Evolutionary conservation across 768 basidiomycete genomes (phyloP), one percentile per base, ranked within the genome.

Genomic region (Suillus paluster): DNA sequence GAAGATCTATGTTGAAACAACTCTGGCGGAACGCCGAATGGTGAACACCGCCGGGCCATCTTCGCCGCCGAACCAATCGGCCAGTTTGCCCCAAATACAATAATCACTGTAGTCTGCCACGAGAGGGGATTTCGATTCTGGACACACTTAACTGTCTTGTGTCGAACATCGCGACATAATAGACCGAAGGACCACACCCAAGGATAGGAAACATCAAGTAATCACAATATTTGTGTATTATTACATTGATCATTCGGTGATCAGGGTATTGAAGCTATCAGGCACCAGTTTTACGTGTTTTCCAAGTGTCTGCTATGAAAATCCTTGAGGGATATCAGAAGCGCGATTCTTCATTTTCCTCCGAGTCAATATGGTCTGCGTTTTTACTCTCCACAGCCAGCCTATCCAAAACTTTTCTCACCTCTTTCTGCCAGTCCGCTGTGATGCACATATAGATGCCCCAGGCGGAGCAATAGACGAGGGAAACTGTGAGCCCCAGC

Each of bases 401-500:
- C 62, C 86, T 77, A 48, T 77, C 72, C 62, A 70, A 72, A 4
- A 42, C 41, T 9, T 25, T 49, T 17, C 2, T 19, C 9, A 11
- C 27, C 17, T 89, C 90, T 65, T 88, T 87, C 68, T 84, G 70
- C 92, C 92, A 94, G 71, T 94, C 81, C 5, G 90, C 84, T 23
- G 75, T 70, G 17, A 92, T 39, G 54, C 81, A 84, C 1, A 87
- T 67, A 69, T 77, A 80, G 2, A 85, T 80, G 3, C 89, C 88
- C 17, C 85, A 71, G 9, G 49, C 81, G 78, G 74, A 88, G 87
- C 14, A 86, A 73, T 55, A 94, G n/a, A 91, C 77, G 23, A 94
- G 78, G 1, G 90, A 86, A 7, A 84, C 70, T 0, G 91, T 91
- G 39, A 96, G 78, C 15, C 95, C 95, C 45, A 90, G 80, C 95